phyloP scores from a whole-genome alignment of 1,284 basidiomycete species.

The Ustilago sp. region DNA sequence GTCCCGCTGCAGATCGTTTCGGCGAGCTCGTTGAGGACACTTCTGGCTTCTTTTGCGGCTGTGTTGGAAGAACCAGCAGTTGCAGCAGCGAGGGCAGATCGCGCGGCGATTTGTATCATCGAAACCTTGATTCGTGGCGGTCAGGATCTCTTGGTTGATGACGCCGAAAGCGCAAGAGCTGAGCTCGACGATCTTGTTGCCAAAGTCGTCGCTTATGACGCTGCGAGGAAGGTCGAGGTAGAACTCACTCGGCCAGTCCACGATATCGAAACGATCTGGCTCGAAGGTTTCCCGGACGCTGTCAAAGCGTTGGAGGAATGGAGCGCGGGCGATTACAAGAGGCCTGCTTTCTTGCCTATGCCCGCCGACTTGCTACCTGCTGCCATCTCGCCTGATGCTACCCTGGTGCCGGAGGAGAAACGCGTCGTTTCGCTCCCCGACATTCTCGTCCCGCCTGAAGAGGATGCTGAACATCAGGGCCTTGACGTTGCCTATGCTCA shows the following conservation, averaged over 20 bases:
- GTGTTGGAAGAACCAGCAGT: slow-evolving; percentile 91
- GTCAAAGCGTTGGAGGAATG: slow-evolving; percentile 56
- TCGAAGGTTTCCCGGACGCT: slow-evolving; percentile 62
- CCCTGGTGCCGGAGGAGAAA: slow-evolving; percentile 31
- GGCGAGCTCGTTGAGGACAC: slow-evolving; percentile 79
- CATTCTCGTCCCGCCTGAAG: slow-evolving; percentile 62
- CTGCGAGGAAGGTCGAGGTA: slow-evolving; percentile 50
- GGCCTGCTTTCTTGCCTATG: slow-evolving; percentile 57
- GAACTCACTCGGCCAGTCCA: slow-evolving; percentile 55
- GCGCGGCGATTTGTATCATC: slow-evolving; percentile 84
- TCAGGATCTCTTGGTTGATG: slow-evolving; percentile 45
- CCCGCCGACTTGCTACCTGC: slow-evolving; percentile 63
- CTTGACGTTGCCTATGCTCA: slow-evolving; percentile 37
- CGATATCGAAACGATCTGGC: slow-evolving; percentile 45
- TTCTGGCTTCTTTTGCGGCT: slow-evolving; percentile 82
- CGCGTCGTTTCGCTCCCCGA: slow-evolving; percentile 52
- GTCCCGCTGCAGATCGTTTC: slow-evolving; percentile 78
- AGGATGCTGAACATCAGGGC: slow-evolving; percentile 61
- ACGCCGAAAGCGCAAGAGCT: slow-evolving; percentile 23
- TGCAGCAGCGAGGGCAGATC: slow-evolving; percentile 84
- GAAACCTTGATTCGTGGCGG: slow-evolving; percentile 76
- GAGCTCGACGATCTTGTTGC: slow-evolving; percentile 62
- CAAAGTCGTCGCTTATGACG: slow-evolving; percentile 53
- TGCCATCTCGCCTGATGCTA: slow-evolving; percentile 50
- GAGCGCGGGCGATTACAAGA: slow-evolving; percentile 38